phyloP scores from a whole-genome alignment of 306 rosid species.

The Vigna unguiculata region DNA sequence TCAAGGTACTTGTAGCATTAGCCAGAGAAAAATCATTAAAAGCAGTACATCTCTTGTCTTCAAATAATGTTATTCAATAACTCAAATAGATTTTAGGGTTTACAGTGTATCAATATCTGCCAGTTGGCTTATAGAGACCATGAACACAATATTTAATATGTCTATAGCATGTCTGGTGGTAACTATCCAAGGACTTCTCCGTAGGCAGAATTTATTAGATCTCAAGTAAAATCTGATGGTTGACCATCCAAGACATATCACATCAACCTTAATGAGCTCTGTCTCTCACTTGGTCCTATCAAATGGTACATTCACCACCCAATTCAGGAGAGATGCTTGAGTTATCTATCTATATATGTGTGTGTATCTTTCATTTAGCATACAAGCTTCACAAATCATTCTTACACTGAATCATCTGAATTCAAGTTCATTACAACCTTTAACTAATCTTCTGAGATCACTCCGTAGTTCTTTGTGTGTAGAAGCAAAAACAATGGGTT shows the following conservation, averaged over 20 bases:
- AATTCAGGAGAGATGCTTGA: neutral
- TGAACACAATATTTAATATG: conserved; percentile 6
- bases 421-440: neutral
- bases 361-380: neutral
- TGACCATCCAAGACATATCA: neutral
- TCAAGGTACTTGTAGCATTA: neutral
- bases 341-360: neutral
- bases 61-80: neutral
- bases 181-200: neutral
- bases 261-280: neutral
- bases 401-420: neutral
- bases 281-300: conserved; percentile 2
- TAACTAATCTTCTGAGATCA: neutral
- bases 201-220: neutral
- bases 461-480: neutral
- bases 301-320: conserved; percentile 1
- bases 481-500: neutral
- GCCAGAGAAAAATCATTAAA: neutral
- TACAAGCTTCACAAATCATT: neutral
- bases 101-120: neutral
- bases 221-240: conserved; percentile 4
- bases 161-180: conserved; percentile 1
- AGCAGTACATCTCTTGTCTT: neutral
- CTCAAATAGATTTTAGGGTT: neutral
- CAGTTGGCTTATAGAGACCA: neutral